phyloP scores from a whole-genome alignment of 2,329 filamentous ascomycete genomes.

The Blastomyces percursus region DNA sequence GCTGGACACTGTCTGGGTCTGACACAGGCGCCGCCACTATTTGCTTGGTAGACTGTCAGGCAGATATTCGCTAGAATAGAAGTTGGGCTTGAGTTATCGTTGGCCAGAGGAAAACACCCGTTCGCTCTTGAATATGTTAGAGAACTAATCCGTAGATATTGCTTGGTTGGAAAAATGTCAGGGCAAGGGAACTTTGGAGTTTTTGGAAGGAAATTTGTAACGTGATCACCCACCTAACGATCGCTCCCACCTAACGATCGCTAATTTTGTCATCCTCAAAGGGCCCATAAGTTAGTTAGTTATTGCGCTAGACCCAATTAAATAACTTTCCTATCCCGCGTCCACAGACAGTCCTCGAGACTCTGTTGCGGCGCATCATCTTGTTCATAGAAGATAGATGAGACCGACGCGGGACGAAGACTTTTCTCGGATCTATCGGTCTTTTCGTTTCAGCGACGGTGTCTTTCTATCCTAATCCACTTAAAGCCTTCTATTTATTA shows the following conservation, averaged over 20 bases:
- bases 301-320: slow-evolving; percentile 1
- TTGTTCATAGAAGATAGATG: not conserved
- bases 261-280: no score
- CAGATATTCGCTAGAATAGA: not conserved
- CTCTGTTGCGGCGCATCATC: not conserved
- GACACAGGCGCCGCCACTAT: not conserved
- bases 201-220: not conserved
- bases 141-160: not conserved
- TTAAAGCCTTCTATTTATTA: not conserved
- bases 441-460: not conserved
- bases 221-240: no score
- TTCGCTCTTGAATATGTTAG: not conserved
- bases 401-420: not conserved
- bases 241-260: no score
- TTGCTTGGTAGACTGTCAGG: not conserved
- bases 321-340: no score
- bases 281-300: no score
- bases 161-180: not conserved
- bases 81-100: not conserved
- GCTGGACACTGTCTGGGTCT: not conserved
- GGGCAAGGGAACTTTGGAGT: not conserved
- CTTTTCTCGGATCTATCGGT: not conserved
- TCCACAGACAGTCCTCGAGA: no score
- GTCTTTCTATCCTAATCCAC: not conserved
- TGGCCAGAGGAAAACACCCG: not conserved